Evolutionary conservation across 2,329 filamentous ascomycete species (phyloP).

Genomic region (Macrophomina pseudophaseolina): DNA sequence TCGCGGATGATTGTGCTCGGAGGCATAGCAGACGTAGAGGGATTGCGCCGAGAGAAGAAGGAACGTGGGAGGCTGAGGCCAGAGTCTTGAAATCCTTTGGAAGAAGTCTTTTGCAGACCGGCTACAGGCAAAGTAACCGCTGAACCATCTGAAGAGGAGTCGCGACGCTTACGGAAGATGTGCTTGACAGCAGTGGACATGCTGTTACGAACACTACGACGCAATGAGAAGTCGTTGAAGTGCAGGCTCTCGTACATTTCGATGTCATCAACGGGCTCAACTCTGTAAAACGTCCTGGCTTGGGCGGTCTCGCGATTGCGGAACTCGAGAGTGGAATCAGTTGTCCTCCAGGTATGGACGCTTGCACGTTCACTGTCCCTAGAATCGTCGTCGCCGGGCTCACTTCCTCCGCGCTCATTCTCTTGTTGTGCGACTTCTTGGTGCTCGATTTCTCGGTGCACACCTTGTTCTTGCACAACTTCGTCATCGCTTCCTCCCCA

Average conservation of each 20-base stretch:
- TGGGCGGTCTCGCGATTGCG: conserved; percentile 7
- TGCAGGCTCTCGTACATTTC: conserved; percentile 11
- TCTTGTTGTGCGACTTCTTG: not conserved
- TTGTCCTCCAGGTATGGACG: conserved; percentile 18
- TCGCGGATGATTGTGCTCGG: not conserved
- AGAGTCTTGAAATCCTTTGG: conserved; percentile 21
- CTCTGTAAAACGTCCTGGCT: conserved; percentile 21
- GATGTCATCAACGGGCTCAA: conserved; percentile 7
- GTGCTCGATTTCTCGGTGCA: no score
- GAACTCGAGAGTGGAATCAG: conserved; percentile 14
- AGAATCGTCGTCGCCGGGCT: not conserved
- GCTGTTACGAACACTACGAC: conserved; percentile 14
- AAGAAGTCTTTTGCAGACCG: conserved; percentile 7
- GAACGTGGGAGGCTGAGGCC: conserved; percentile 22
- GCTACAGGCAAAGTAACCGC: conserved; percentile 38
- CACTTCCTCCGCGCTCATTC: not conserved
- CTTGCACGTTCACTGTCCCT: not conserved
- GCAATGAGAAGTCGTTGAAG: conserved; percentile 14
- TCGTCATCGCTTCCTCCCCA: not conserved
- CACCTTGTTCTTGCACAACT: not conserved
- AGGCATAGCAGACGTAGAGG: not conserved
- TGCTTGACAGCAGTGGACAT: conserved; percentile 18
- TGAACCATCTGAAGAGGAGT: conserved; percentile 39
- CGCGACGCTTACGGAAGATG: conserved; percentile 26
- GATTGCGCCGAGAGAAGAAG: conserved; percentile 16